Base-by-base conservation (phyloP, 2,329 filamentous ascomycete genomes). In the Akanthomyces dipterigenus region DNA sequence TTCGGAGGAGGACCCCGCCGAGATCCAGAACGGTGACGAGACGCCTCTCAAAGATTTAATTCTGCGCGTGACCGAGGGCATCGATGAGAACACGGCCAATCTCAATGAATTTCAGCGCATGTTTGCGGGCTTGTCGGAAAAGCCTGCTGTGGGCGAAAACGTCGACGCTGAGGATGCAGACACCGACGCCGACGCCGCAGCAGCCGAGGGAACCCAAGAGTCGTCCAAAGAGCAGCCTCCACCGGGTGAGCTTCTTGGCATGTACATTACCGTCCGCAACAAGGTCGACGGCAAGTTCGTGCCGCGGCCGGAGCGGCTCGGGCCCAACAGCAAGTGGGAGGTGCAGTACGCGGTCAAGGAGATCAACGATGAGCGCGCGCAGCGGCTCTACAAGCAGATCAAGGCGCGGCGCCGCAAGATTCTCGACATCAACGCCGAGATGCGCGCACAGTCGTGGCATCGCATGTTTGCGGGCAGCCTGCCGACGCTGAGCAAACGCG, bases 341-440 rank as follows among this genome's bases (percentile, higher is more conserved):
- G 77, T 97, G n/a, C 85, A 95, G 67, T 97, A 96, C 73, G 81
- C 86, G 40, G 75, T 97, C 53, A 80, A 82, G 50, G 88, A 93
- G 65, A 77, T 92, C 2, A 57, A 73, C 0, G 65, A 66, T 3
- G 64, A 71, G 0, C 75, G 77, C 11, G 83, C 82, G 1, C 73
- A 72, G 63, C 72, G 61, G 0, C 71, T 89, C 26, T 91, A 91
- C 70, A 46, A 69, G 1, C 75, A 79, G 55, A 77, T 85, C 62
- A 83, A 85, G 70, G 72, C 67, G 3, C 80, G 88, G 18, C 82
- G 90, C 14, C 75, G 73, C 50, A 76, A 76, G 34, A 73, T 76
- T 0, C 70, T 85, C 40, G 70, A 63, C 1, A 71, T 73, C 14
- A 74, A 79, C 12, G 75, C 78, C 16, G 74, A 75, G 4, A 72